Evolutionary conservation across 2,329 filamentous ascomycete genomes (phyloP).

Genomic region (Podosphaera fusca): DNA sequence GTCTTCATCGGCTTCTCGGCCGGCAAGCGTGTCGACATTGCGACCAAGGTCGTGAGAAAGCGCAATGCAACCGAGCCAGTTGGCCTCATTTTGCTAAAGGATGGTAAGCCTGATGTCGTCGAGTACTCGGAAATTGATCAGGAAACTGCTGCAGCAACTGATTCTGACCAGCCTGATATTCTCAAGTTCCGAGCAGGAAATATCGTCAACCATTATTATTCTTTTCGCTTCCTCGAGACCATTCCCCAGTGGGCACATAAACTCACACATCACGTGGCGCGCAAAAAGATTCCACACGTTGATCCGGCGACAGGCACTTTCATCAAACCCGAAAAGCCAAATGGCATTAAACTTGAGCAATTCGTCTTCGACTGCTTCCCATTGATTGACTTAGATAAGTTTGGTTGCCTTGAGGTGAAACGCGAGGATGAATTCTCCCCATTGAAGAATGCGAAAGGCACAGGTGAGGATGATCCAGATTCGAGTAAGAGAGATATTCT

Average conservation of each 20-base stretch:
- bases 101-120: constrained; percentile 88
- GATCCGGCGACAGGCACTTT: constrained; percentile 55
- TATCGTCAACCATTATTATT: constrained; percentile 99
- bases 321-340: constrained; percentile 81
- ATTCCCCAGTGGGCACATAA: constrained; percentile 71
- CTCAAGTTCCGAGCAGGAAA: constrained; percentile 95
- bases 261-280: constrained; percentile 83
- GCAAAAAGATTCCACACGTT: constrained; percentile 90
- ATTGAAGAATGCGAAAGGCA: constrained; percentile 71
- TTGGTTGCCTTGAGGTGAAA: constrained; percentile 86
- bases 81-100: constrained; percentile 81
- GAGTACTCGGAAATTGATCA: constrained; percentile 95
- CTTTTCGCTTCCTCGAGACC: constrained; percentile 70
- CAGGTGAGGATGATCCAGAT: constrained; percentile 79
- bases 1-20: constrained; percentile 88
- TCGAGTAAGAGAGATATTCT: constrained; percentile 83
- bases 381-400: constrained; percentile 62
- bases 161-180: constrained; percentile 54
- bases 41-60: constrained; percentile 98
- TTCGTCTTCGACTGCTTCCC: constrained; percentile 99
- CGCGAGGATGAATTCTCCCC: constrained; percentile 97
- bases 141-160: constrained; percentile 70
- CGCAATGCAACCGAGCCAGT: constrained; percentile 90
- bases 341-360: constrained; percentile 97
- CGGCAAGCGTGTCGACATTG: constrained; percentile 73